Percentiles rank a stretch among this genome's conserved stretches.
Conservation (phyloP, 225 moss, liverwort and hornwort genomes). For the Straminergon stramineum region DNA sequence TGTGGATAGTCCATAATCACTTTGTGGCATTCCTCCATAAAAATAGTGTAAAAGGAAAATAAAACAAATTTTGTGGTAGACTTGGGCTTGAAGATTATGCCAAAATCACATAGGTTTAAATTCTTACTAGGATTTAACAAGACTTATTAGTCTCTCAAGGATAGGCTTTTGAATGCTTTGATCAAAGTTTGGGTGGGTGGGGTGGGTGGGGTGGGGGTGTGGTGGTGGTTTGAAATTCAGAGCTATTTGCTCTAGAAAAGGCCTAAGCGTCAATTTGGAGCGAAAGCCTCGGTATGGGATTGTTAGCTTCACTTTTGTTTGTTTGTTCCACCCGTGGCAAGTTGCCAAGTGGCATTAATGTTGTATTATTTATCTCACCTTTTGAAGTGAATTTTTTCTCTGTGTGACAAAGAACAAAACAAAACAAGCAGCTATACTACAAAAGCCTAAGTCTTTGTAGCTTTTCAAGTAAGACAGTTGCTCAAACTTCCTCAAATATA, state of each 20-base stretch:
- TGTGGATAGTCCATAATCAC: not conserved
- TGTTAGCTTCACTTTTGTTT: not conserved
- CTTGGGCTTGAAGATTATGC: not conserved
- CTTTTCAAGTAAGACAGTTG: too few species aligned
- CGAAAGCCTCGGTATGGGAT: fast-evolving
- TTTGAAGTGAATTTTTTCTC: not conserved
- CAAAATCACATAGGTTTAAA: fast-evolving
- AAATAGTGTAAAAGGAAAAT: not conserved
- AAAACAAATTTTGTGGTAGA: not conserved
- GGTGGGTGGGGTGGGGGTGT: too few species aligned
- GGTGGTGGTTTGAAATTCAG: too few species aligned
- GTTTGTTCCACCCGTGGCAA: too few species aligned
- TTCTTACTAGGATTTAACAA: not conserved
- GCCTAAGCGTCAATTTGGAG: fast-evolving
- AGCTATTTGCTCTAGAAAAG: not conserved
- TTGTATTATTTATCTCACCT: too few species aligned
- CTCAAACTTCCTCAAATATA: too few species aligned
- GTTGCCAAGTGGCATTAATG: too few species aligned
- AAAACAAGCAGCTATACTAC: too few species aligned
- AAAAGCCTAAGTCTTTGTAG: too few species aligned
- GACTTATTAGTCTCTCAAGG: fast-evolving
- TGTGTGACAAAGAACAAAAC: not conserved
- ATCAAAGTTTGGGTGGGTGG: not conserved
- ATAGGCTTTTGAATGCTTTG: not conserved
- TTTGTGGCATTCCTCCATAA: fast-evolving